Evolutionary conservation across 257 asterid genomes (phyloP), one percentile per base, ranked within the genome.

Genomic region (Verbascum thapsus): DNA sequence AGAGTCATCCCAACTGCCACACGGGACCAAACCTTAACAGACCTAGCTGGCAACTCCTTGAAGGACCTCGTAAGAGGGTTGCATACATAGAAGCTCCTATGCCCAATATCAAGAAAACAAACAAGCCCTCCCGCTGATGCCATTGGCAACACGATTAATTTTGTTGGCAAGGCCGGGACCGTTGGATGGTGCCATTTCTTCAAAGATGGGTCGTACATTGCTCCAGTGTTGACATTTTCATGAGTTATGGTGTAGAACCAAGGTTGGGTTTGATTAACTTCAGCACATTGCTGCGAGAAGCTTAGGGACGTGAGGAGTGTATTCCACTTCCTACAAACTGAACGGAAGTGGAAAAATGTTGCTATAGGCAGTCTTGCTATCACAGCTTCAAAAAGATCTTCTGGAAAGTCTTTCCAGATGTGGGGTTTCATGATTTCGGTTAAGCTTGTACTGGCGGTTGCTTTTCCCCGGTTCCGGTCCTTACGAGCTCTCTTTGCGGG

Each of bases 41-140:
- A 83, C 69, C 95, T 71, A 39, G 87, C 81, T 11, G 99, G 99
- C 71, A 92, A 69, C 83, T 92, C 95, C 74, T 78, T 81, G 72
- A 79, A 82, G 23, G 99, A 89, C 63, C 84, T 73, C 0, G 99
- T 89, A 3, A 92, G 82, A 59, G 99, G 99, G 79, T 92, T 92
- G 53, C 96, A 85, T 1, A 92, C 81, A 7, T 85, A 87, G 73
- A 92, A 89, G 74, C 89, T 83, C 48, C 87, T 68, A 56, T 82
- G 91, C 10, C 90, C 95, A 8, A 89, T 78, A 47, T 90, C 97
- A 7, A 92, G 95, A 78, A 92, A 90, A 80, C 99, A 92, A 61
- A 92, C 81, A 17, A 92, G 96, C 37, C 99, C 99, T 10, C 99
- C 99, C 1, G 87, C 91, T 16, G 99, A 89, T 22, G 99, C 97